A percentile compares a stretch with the other conserved stretches of the same genome.
Conservation (phyloP, 768 basidiomycete genomes). For the Leccinum olivaceopallidum region DNA sequence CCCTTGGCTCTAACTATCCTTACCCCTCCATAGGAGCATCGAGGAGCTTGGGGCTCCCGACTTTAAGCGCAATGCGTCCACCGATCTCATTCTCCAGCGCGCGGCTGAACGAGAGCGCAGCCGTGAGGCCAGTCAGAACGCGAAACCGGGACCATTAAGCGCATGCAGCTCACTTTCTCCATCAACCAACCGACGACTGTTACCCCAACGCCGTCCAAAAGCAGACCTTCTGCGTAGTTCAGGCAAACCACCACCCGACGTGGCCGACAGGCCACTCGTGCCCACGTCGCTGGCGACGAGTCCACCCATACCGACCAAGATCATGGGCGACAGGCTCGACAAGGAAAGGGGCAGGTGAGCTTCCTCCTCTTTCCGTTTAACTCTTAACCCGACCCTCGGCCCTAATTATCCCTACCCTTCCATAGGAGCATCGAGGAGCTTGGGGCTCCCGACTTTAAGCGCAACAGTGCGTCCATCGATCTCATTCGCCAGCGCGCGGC, state of each 20-base stretch:
- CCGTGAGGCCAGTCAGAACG: constrained; percentile 57
- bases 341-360: constrained; percentile 70
- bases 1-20: constrained; percentile 19
- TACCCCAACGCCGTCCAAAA: constrained; percentile 53
- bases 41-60: constrained; percentile 84
- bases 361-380: background rate
- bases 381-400: constrained; percentile 1
- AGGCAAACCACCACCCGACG: constrained; percentile 46
- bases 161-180: constrained; percentile 90
- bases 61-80: constrained; percentile 76
- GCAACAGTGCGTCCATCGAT: constrained; percentile 69
- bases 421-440: constrained; percentile 81
- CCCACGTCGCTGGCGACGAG: too few species aligned
- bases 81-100: constrained; percentile 77
- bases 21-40: constrained; percentile 56
- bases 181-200: constrained; percentile 66
- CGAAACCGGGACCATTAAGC: constrained; percentile 71
- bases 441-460: constrained; percentile 79
- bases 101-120: constrained; percentile 81
- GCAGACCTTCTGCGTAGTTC: constrained; percentile 64
- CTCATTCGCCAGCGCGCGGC: constrained; percentile 78
- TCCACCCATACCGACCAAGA: constrained; percentile 43
- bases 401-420: constrained; percentile 11
- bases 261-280: constrained; percentile 38
- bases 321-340: constrained; percentile 90